Evolutionary conservation across 192 early-diverging fungal genomes (phyloP).

Genomic region (Coemansia erecta): DNA sequence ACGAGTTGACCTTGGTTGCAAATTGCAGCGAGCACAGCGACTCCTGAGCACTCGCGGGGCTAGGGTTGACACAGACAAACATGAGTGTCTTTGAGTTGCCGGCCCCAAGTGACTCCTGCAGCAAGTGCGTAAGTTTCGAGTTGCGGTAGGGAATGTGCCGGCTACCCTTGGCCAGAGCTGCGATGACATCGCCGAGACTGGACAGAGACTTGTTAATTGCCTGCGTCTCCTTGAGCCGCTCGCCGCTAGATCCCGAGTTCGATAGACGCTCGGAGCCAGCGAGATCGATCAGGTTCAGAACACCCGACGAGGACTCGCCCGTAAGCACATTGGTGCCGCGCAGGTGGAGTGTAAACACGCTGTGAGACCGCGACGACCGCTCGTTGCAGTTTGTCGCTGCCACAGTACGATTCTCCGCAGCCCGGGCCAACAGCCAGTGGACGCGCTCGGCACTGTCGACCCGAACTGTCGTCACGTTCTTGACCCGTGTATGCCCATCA

Average conservation of each 20-base stretch:
- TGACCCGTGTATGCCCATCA: constrained; percentile 74
- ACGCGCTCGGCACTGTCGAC: constrained; percentile 76
- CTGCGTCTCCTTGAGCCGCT: constrained; percentile 87
- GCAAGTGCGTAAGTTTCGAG: constrained; percentile 73
- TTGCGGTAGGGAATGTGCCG: constrained; percentile 91
- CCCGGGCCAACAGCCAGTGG: constrained; percentile 67
- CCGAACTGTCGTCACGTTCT: constrained; percentile 67
- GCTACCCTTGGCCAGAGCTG: constrained; percentile 73
- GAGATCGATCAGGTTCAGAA: constrained; percentile 91
- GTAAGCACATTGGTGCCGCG: constrained; percentile 72
- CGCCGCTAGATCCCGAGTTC: constrained; percentile 78
- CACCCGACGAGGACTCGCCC: constrained; percentile 67
- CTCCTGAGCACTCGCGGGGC: constrained; percentile 74
- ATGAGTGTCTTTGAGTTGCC: constrained; percentile 97
- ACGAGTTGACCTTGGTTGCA: constrained; percentile 93
- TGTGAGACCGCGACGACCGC: constrained; percentile 88
- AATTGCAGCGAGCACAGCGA: constrained; percentile 90
- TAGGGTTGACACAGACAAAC: constrained; percentile 97
- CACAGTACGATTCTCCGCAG: constrained; percentile 81
- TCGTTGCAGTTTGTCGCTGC: constrained; percentile 93
- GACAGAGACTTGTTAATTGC: constrained; percentile 95
- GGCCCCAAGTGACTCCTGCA: constrained; percentile 60
- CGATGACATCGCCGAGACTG: constrained; percentile 89
- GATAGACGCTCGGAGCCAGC: constrained; percentile 91
- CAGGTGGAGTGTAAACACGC: constrained; percentile 86